Percentiles rank a stretch among this genome's conserved stretches.
Evolutionary conservation across 306 rosid species (phyloP).

Genomic region (Luffa acutangula): DNA sequence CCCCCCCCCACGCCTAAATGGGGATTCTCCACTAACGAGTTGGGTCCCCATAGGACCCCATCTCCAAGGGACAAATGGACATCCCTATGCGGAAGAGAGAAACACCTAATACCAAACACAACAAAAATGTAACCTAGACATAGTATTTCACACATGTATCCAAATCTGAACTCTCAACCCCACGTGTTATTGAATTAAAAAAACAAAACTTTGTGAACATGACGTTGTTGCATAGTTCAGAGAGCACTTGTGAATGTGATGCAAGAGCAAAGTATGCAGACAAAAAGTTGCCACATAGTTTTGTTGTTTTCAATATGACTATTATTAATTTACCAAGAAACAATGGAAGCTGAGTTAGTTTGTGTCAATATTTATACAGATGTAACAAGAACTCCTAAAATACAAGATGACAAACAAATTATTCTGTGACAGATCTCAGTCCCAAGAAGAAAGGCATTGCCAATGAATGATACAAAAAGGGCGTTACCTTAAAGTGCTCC

Average conservation of each 20-base stretch:
- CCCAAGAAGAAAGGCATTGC: conserved; percentile 9
- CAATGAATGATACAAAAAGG: conserved; percentile 6
- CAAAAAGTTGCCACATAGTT: background rate
- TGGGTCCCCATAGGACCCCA: too few species aligned
- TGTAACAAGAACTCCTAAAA: background rate
- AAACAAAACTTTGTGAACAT: too few species aligned
- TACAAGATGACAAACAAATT: background rate
- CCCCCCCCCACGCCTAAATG: too few species aligned
- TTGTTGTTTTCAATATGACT: background rate
- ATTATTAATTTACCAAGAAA: conserved; percentile 6
- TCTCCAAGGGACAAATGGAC: too few species aligned
- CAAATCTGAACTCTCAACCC: too few species aligned
- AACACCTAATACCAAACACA: too few species aligned
- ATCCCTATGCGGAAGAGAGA: too few species aligned
- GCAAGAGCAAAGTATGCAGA: background rate
- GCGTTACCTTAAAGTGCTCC: conserved; percentile 10
- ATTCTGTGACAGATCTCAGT: background rate
- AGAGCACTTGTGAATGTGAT: background rate
- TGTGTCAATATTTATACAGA: conserved; percentile 5
- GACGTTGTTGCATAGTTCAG: background rate
- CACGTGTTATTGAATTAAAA: too few species aligned
- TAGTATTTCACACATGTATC: too few species aligned
- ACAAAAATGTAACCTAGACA: too few species aligned
- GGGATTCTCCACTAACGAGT: too few species aligned
- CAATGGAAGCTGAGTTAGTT: conserved; percentile 1